Evolutionary conservation across 257 asterid genomes (phyloP).

Genomic region (Capsicum pubescens): DNA sequence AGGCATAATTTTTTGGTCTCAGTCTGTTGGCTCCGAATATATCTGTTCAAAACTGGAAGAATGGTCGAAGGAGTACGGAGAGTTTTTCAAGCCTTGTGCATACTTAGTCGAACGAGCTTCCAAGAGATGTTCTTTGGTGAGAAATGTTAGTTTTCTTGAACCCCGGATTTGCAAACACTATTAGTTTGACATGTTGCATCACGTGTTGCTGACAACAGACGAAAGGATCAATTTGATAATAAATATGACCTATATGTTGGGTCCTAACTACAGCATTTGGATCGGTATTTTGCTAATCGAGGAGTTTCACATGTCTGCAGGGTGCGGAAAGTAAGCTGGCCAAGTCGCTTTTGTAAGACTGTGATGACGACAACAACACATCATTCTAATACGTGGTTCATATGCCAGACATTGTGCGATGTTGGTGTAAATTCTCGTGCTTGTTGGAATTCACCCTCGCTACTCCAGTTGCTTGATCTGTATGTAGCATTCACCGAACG

Average conservation of each 20-base stretch:
- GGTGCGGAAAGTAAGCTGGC: background rate
- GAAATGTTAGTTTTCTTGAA: slow-evolving; percentile 33
- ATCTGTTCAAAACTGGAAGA: slow-evolving; percentile 81
- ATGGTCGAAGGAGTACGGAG: slow-evolving; percentile 76
- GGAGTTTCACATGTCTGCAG: background rate
- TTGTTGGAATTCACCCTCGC: background rate
- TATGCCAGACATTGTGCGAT: slow-evolving; percentile 4
- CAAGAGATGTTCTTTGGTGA: slow-evolving; percentile 80
- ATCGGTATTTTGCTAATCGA: background rate
- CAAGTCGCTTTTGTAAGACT: slow-evolving; percentile 18
- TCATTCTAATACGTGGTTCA: background rate
- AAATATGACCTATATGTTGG: background rate
- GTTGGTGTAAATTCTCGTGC: background rate
- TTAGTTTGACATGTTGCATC: slow-evolving; percentile 11
- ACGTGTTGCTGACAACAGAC: background rate
- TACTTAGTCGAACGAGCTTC: slow-evolving; percentile 87
- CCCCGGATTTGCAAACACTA: background rate
- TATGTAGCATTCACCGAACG: background rate
- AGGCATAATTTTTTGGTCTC: slow-evolving; percentile 93
- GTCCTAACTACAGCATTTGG: background rate
- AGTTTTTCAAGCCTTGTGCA: slow-evolving; percentile 85
- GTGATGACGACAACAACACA: background rate
- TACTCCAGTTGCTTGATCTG: background rate
- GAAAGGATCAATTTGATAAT: background rate
- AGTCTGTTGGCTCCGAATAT: slow-evolving; percentile 77